These are phyloP conservation scores for Colletotrichum sp. DNA, from an alignment of 2,329 filamentous ascomycete species.

Conservation along the genomic window DNA sequence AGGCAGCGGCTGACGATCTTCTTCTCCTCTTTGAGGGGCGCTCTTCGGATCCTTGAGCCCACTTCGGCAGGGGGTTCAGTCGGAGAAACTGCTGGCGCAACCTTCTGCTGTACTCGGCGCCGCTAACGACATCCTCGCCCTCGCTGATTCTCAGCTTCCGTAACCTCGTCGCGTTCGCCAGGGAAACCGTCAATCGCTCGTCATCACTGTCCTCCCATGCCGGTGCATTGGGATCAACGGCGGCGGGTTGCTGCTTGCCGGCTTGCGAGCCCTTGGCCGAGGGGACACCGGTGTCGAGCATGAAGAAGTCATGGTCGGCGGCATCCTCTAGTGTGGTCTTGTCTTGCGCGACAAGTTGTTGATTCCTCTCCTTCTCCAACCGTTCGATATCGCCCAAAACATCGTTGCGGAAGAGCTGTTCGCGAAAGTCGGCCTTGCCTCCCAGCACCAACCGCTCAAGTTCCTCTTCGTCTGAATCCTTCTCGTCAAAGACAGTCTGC, in stretches of 20 bases:
- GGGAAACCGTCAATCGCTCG: constrained; percentile 82
- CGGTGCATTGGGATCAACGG: constrained; percentile 46
- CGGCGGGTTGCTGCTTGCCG: constrained; percentile 25
- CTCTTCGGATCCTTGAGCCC: constrained; percentile 59
- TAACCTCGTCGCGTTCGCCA: constrained; percentile 76
- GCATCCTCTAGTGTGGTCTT: constrained; percentile 60
- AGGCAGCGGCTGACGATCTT: constrained; percentile 53
- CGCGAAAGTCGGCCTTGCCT: constrained; percentile 80
- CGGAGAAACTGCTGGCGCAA: constrained; percentile 78
- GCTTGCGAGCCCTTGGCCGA: constrained; percentile 37
- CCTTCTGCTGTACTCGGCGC: constrained; percentile 82
- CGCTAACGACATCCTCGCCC: constrained; percentile 84
- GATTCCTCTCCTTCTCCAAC: constrained; percentile 33
- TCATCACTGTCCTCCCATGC: constrained; percentile 98
- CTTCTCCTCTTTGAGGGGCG: constrained; percentile 56
- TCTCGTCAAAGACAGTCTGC: constrained; percentile 52
- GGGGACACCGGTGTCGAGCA: constrained; percentile 72
- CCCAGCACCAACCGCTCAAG: constrained; percentile 90
- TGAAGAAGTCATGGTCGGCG: constrained; percentile 85
- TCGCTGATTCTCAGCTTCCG: constrained; percentile 84
- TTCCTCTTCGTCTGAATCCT: constrained; percentile 84
- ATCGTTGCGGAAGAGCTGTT: constrained; percentile 69
- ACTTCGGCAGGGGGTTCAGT: constrained; percentile 64
- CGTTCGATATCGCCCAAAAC: constrained; percentile 36
- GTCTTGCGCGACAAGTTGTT: constrained; percentile 41